Evolutionary conservation across 2,329 filamentous ascomycete species (phyloP).

Genomic region (Hirsutella thompsonii): DNA sequence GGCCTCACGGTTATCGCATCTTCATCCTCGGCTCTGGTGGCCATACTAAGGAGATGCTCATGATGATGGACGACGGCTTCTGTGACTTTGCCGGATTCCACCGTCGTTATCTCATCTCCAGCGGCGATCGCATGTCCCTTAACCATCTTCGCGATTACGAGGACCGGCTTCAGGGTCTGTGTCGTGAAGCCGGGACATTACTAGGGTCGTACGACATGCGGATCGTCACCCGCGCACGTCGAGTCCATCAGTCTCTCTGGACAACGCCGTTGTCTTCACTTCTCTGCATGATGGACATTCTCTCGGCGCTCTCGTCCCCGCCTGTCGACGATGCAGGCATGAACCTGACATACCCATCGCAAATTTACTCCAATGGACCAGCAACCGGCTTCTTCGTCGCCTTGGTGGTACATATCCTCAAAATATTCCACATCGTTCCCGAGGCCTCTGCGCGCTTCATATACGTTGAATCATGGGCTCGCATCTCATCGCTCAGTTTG

Average conservation of each 20-base stretch:
- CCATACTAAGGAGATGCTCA: conserved; percentile 89
- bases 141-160: conserved; percentile 49
- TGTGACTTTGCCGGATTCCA: conserved; percentile 39
- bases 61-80: conserved; percentile 56
- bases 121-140: conserved; percentile 57
- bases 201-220: conserved; percentile 48
- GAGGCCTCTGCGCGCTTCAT: conserved; percentile 54
- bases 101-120: conserved; percentile 71
- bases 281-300: conserved; percentile 49
- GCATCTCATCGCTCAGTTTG: conserved; percentile 69
- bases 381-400: conserved; percentile 73
- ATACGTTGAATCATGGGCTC: conserved; percentile 88
- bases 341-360: conserved; percentile 43
- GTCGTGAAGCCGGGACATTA: conserved; percentile 5
- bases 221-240: conserved; percentile 61
- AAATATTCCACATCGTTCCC: conserved; percentile 29
- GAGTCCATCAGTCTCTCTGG: conserved; percentile 67
- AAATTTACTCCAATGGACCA: conserved; percentile 80
- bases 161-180: conserved; percentile 15
- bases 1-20: conserved; percentile 42
- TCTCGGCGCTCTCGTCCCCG: conserved; percentile 37
- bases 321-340: conserved; percentile 10
- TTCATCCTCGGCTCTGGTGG: conserved; percentile 86
- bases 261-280: conserved; percentile 61
- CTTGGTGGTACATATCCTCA: conserved; percentile 33